Evolutionary conservation across 2,329 filamentous ascomycete genomes (phyloP).

Genomic region (Plenodomus tracheiphilus): DNA sequence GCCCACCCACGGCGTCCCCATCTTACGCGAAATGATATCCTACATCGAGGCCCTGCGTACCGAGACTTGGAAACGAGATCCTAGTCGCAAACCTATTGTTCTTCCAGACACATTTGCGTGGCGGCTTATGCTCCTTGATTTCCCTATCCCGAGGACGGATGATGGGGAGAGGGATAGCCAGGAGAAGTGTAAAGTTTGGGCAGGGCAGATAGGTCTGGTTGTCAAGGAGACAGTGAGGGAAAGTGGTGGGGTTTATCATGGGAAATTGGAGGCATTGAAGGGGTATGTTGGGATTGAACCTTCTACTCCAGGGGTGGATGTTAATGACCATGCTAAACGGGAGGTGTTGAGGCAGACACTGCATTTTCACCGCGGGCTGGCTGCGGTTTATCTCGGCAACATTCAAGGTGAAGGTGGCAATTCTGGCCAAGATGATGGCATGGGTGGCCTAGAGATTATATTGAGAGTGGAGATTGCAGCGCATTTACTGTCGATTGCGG

Average conservation of each 20-base stretch:
- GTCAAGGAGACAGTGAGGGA: no score
- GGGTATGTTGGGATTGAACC: not conserved
- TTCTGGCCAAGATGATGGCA: no score
- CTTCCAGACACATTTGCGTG: slow-evolving; percentile 29
- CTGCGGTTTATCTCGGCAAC: slow-evolving; percentile 25
- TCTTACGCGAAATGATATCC: slow-evolving; percentile 22
- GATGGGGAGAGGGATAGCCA: no score
- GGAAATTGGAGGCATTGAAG: slow-evolving; percentile 11
- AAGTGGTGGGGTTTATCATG: slow-evolving; percentile 27
- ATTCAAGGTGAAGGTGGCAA: slow-evolving; percentile 25
- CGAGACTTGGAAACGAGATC: slow-evolving; percentile 25
- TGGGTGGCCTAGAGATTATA: slow-evolving; percentile 27
- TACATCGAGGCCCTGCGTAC: slow-evolving; percentile 25
- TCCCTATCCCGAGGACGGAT: slow-evolving; percentile 10
- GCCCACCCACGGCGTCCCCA: slow-evolving; percentile 9
- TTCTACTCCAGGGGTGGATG: not conserved
- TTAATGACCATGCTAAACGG: not conserved
- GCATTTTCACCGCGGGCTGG: slow-evolving; percentile 13
- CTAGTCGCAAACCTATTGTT: slow-evolving; percentile 15
- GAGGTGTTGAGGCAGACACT: slow-evolving; percentile 9
- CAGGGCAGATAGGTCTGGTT: no score
- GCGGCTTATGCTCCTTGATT: slow-evolving; percentile 32
- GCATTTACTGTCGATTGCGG: slow-evolving; percentile 12
- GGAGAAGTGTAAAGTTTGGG: no score
- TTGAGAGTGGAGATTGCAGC: slow-evolving; percentile 31